Percentiles rank a stretch among this genome's conserved stretches.
These are phyloP conservation scores for Rhynchosporium agropyri DNA, from an alignment of 2,329 filamentous ascomycete species.

Conservation along the genomic window DNA sequence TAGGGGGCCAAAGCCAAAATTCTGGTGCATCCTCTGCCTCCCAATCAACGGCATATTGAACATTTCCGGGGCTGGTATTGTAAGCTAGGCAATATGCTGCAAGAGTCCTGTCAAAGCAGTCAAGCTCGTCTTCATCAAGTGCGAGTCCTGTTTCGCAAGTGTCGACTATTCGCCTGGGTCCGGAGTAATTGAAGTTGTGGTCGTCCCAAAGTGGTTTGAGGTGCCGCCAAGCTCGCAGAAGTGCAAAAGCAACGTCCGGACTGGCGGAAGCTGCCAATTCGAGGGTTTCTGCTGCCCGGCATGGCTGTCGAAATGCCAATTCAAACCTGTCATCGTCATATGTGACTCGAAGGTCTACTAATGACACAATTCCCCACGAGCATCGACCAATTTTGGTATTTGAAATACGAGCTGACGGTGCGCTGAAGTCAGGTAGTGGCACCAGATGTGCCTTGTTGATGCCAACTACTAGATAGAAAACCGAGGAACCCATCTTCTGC, in stretches of 20 bases:
- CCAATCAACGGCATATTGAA: conserved; percentile 63
- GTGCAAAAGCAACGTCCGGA: conserved; percentile 63
- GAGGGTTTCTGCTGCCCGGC: conserved; percentile 57
- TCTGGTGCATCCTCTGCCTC: conserved; percentile 67
- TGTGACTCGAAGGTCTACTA: conserved; percentile 61
- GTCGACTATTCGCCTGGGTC: conserved; percentile 58
- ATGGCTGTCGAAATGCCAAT: conserved; percentile 62
- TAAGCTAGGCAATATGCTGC: conserved; percentile 72
- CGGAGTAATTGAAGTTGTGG: conserved; percentile 63
- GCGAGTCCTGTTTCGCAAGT: conserved; percentile 48
- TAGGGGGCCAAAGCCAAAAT: conserved; percentile 64
- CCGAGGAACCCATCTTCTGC: conserved; percentile 63
- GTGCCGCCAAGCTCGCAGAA: conserved; percentile 63
- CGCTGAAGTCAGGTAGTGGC: conserved; percentile 61
- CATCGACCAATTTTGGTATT: conserved; percentile 50
- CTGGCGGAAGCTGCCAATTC: conserved; percentile 66
- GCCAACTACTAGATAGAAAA: conserved; percentile 70
- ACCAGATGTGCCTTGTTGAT: conserved; percentile 71
- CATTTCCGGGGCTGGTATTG: conserved; percentile 63
- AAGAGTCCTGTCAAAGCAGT: conserved; percentile 65
- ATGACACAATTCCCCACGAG: conserved; percentile 64
- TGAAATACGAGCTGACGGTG: conserved; percentile 47
- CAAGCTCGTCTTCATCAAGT: conserved; percentile 60
- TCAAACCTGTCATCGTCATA: conserved; percentile 68
- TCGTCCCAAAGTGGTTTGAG: conserved; percentile 67